These are phyloP conservation scores for Kurtzmaniella quercitrusa DNA, from an alignment of 1,139 yeast species.

Conservation along the genomic window DNA sequence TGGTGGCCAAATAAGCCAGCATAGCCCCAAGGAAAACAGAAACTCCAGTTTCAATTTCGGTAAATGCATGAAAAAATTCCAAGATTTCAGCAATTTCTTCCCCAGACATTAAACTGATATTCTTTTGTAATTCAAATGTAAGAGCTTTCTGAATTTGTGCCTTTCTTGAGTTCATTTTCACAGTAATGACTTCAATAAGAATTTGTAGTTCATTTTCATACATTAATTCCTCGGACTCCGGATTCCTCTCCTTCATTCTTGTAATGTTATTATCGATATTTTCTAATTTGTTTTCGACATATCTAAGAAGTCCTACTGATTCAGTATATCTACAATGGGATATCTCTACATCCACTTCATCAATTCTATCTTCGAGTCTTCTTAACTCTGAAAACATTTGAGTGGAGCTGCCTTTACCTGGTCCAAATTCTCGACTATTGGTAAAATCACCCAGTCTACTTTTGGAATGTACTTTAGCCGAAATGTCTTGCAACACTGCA, in stretches of 20 bases:
- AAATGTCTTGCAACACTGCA: conserved; percentile 46
- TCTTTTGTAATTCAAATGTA: conserved; percentile 35
- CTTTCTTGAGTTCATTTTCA: conserved; percentile 36
- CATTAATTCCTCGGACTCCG: conserved; percentile 2
- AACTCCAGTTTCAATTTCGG: conserved; percentile 36
- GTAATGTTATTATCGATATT: conserved; percentile 18
- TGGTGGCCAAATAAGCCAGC: conserved; percentile 28
- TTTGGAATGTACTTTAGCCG: conserved; percentile 53
- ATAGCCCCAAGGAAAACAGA: conserved; percentile 34
- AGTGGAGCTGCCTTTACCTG: conserved; percentile 8
- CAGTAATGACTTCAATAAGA: conserved; percentile 38
- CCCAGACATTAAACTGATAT: conserved; percentile 27
- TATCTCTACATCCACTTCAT: conserved; percentile 62
- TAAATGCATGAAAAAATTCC: conserved; percentile 33
- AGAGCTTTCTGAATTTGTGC: conserved; percentile 35
- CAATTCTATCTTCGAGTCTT: conserved; percentile 56
- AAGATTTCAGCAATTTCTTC: conserved; percentile 31
- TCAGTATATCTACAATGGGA: conserved; percentile 57
- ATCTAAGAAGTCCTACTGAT: conserved; percentile 50
- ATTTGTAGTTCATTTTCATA: conserved; percentile 30
- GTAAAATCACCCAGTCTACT: conserved; percentile 48
- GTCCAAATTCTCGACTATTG: conserved; percentile 8
- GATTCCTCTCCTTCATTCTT: conserved; percentile 5
- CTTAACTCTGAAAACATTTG: conserved; percentile 42
- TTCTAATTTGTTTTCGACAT: conserved; percentile 33